A percentile compares a stretch with the other conserved stretches of the same genome.
Conservation (phyloP, 352 stramenopile genomes). For the Phytophthora pseudosyringae region DNA sequence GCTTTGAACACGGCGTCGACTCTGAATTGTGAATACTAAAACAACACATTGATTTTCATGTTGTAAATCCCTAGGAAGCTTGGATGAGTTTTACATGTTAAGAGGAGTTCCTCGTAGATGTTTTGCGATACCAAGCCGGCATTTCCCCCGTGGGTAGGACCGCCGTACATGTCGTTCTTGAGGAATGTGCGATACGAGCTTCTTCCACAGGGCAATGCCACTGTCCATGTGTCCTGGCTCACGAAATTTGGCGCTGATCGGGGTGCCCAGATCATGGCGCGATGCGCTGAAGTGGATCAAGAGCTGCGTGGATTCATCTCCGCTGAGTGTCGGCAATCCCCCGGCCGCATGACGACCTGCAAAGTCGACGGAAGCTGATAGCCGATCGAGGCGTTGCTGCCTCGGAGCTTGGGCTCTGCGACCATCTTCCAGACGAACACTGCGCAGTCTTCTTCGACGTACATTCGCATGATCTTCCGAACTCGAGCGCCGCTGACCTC, state of each 20-base stretch:
- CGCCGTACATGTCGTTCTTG: conserved; percentile 12
- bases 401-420: conserved; percentile 7
- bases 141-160: neutral
- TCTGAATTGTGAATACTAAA: neutral
- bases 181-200: conserved; percentile 10
- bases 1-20: neutral
- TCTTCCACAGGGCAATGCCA: conserved; percentile 8
- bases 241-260: conserved; percentile 3
- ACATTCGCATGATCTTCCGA: conserved; percentile 20
- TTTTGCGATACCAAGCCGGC: neutral
- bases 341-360: conserved; percentile 6
- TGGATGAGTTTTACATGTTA: too few species aligned
- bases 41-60: too few species aligned
- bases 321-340: conserved; percentile 1
- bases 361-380: conserved; percentile 13
- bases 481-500: conserved; percentile 3
- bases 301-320: conserved; percentile 8
- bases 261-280: conserved; percentile 1
- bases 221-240: conserved; percentile 15
- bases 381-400: conserved; percentile 10
- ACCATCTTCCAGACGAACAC: conserved; percentile 25
- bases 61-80: too few species aligned
- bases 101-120: too few species aligned
- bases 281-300: conserved; percentile 16
- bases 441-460: conserved; percentile 10